These are phyloP conservation scores for Ulmus americana DNA, from an alignment of 331 rosid species.

Conservation along the genomic window DNA sequence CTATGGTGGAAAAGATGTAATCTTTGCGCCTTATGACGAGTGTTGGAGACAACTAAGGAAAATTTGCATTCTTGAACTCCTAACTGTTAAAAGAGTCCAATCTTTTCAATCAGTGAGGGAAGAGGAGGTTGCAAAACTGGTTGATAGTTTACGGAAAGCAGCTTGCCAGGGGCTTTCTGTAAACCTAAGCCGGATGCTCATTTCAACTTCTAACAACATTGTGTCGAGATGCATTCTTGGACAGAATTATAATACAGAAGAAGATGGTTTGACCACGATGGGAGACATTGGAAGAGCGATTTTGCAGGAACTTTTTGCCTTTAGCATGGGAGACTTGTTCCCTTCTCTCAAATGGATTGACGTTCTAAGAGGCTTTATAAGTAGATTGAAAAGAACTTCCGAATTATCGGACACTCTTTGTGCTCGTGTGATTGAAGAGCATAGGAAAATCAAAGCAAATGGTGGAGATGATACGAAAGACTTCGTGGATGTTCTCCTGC, in stretches of 20 bases:
- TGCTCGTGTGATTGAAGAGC: neutral
- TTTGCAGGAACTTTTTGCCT: neutral
- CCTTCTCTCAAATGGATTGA: constrained; percentile 1
- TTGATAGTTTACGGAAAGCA: neutral
- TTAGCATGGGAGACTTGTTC: neutral
- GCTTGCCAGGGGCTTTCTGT: neutral
- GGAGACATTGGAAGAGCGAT: neutral
- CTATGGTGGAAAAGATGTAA: neutral
- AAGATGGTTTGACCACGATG: neutral
- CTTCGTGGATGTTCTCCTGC: constrained; percentile 6
- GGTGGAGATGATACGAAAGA: neutral
- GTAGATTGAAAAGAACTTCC: neutral
- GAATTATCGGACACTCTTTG: neutral
- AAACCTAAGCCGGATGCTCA: neutral
- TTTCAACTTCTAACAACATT: neutral
- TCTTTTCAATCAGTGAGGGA: neutral
- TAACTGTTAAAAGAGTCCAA: neutral
- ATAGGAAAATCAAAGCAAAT: neutral
- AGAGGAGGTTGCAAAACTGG: neutral
- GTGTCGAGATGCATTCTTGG: neutral
- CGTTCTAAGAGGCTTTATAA: neutral
- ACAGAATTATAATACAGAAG: neutral
- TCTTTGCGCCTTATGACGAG: neutral
- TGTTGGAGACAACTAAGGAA: no score
- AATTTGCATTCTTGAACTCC: neutral